Evolutionary conservation across 2,329 filamentous ascomycete genomes (phyloP), one percentile per base, ranked within the genome.

Genomic region (Cercospora janseana): DNA sequence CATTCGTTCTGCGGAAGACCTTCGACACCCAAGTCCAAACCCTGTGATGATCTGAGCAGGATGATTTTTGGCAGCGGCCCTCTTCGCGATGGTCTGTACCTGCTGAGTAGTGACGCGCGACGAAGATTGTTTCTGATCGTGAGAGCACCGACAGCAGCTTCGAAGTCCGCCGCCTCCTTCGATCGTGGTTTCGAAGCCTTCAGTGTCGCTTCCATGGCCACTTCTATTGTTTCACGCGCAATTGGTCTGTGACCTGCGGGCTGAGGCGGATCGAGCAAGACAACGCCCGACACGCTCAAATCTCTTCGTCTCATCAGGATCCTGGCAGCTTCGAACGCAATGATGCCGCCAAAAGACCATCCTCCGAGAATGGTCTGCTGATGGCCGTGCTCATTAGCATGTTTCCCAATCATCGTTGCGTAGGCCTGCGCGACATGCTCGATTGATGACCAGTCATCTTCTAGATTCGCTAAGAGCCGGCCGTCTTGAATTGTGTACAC

Each of bases 51-150:
- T 40, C 48, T 37, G n/a, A 51, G 21, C 3, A 51, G 6, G n/a
- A 46, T 10, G 6, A 46, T 26, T 13, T 20, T 15, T n/a, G 48
- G 48, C 12, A 51, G 26, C 12, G 41, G 32, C 7, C 26, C 31
- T 27, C 15, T 26, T 4, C 20, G 6, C 10, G 48, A 46, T 23
- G 48, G 48, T 3, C n/a, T 13, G 18, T 51, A 51, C 10, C 26
- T 24, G 26, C 48, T 18, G 12, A 51, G 48, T 5, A 51, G 10
- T n/a, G 48, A 41, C 6, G 48, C 48, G 37, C 48, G 48, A 6
- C 48, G 48, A 15, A 51, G 24, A 32, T 51, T 51, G 21, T 46
- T 51, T 6, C 48, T 42, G 4, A 51, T 46, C n/a, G 48, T 46
- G 6, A 51, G 41, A 10, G 21, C 18, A 7, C 15, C 48, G 12